Conservation (phyloP, 192 early-diverging fungal genomes). For the Podila verticillata region DNA sequence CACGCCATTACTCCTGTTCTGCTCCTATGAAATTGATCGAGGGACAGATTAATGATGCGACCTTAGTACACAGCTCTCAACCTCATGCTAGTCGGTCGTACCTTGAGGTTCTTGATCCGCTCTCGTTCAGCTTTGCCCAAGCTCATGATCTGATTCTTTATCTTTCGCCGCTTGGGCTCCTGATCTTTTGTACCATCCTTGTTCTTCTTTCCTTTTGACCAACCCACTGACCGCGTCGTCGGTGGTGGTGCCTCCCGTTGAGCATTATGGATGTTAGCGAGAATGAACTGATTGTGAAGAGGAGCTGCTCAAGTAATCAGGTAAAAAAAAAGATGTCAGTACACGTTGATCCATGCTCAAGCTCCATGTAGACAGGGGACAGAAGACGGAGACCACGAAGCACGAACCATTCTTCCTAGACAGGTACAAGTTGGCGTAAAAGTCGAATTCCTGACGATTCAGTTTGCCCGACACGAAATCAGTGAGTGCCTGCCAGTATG, state of each 20-base stretch:
- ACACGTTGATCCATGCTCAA: no score
- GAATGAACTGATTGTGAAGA: slow-evolving; percentile 80
- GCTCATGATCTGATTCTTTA: slow-evolving; percentile 78
- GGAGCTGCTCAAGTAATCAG: slow-evolving; percentile 34
- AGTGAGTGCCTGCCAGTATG: slow-evolving; percentile 77
- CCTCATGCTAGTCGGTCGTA: not conserved
- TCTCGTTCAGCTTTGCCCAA: slow-evolving; percentile 74
- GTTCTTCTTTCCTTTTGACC: slow-evolving; percentile 60
- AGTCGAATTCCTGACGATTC: slow-evolving; percentile 82
- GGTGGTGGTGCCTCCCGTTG: slow-evolving; percentile 74
- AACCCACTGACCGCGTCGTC: slow-evolving; percentile 65
- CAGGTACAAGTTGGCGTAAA: slow-evolving; percentile 77
- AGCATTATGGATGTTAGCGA: slow-evolving; percentile 82
- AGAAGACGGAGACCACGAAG: not conserved
- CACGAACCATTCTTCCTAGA: slow-evolving; percentile 57
- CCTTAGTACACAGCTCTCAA: no score
- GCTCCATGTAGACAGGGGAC: no score
- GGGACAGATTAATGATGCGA: not conserved
- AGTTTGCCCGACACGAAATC: slow-evolving; percentile 82
- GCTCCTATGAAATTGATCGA: slow-evolving; percentile 12
- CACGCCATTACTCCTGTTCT: slow-evolving; percentile 14
- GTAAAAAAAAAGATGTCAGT: no score
- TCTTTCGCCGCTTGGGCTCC: slow-evolving; percentile 62
- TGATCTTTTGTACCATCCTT: slow-evolving; percentile 59
- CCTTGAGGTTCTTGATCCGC: slow-evolving; percentile 71